Evolutionary conservation across 768 basidiomycete species (phyloP).

Genomic region (Mycena kentingensis): DNA sequence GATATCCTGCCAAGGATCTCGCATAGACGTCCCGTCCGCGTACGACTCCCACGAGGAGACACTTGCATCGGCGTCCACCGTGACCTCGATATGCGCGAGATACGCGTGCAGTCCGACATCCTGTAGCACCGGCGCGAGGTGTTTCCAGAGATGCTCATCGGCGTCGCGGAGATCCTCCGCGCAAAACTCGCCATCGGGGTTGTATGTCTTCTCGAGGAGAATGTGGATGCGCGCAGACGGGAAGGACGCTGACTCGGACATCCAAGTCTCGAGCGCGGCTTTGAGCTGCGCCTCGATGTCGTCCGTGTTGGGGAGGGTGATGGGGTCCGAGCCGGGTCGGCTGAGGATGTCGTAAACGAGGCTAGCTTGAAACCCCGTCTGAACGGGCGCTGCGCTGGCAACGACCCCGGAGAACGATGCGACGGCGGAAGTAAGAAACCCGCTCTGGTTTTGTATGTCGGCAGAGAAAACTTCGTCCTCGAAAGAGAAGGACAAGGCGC

Average conservation of each 20-base stretch:
- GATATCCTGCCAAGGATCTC: neutral
- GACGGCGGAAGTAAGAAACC: neutral
- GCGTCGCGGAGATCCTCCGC: neutral
- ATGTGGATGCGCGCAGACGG: neutral
- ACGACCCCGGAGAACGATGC: neutral
- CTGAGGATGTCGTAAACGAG: neutral
- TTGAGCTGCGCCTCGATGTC: neutral
- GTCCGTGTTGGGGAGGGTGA: neutral
- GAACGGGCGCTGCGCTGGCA: neutral
- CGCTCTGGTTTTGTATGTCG: neutral
- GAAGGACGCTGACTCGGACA: neutral
- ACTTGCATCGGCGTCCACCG: neutral
- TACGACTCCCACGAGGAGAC: neutral
- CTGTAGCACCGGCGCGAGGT: neutral
- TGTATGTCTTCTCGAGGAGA: neutral
- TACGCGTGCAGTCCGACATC: neutral
- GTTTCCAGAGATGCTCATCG: neutral
- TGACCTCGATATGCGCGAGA: neutral
- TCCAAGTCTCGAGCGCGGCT: neutral
- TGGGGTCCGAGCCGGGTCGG: neutral
- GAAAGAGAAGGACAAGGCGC: neutral
- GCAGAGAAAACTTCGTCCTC: neutral
- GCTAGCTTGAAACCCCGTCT: neutral
- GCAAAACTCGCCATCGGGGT: neutral
- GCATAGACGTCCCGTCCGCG: too few species aligned